Evolutionary conservation across 2,329 filamentous ascomycete genomes (phyloP), one percentile per base, ranked within the genome.

Genomic region (Alternaria angustiovoidea): DNA sequence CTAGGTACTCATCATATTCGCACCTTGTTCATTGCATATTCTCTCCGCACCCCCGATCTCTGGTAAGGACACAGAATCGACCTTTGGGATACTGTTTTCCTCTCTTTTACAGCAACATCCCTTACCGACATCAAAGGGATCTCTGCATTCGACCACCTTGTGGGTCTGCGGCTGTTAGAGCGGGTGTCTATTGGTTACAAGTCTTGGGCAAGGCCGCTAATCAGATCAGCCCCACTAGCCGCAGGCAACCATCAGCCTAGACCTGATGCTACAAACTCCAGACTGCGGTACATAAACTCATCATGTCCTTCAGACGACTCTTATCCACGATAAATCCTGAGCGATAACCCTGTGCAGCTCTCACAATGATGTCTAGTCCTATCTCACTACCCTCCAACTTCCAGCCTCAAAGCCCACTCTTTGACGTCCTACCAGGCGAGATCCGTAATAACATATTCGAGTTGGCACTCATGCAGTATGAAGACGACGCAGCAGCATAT

Each of bases 371-470:
- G 26, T 43, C 42, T 7, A 41, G 36, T 28, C 48, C 48, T 26
- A 20, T 30, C 7, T 49, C 32, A n/a, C 42, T 30, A 14, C 54
- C 46, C 20, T 51, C 46, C 22, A 62, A 59, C 30, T 44, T 51
- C 14, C 59, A 62, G 24, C 28, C n/a, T 1, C 59, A 62, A 34
- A 59, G 55, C 39, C 55, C 55, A n/a, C 51, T 62, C 8, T 62
- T 62, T 22, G n/a, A 46, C 26, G 14, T 55, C 14, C 34, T 62
- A 7, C 59, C 59, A 11, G 59, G 49, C 24, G 59, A 62, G 41
- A 59, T 62, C 26, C 51, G 59, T 14, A 62, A 62, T 22, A 41
- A 55, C 7, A 59, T 62, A 11, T 62, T 62, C 18, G 51, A 48
- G 22, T 22, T 54, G 6, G 59, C 59, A 5, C 59, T 62, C 41